Conservation (phyloP, 495 filamentous ascomycete genomes). For the Daldinia bambusicola region DNA sequence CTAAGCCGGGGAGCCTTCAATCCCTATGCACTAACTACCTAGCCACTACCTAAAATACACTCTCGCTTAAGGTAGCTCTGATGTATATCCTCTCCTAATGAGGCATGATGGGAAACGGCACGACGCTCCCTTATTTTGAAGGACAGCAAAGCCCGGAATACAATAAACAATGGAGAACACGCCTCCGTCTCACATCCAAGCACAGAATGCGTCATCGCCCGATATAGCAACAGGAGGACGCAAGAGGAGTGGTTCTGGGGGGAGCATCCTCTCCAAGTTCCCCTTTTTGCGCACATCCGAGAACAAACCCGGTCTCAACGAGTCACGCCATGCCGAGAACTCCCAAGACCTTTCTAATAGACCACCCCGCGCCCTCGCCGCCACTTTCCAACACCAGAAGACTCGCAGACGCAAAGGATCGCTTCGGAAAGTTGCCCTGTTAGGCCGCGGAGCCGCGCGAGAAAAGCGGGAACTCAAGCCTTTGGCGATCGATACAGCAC, state of each 20-base stretch:
- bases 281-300: conserved; percentile 68
- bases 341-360: conserved; percentile 49
- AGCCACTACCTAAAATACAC: neutral
- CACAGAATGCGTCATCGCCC: conserved; percentile 28
- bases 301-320: conserved; percentile 54
- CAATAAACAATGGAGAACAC: conserved; percentile 44
- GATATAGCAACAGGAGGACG: conserved; percentile 55
- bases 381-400: conserved; percentile 71
- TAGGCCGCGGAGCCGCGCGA: conserved; percentile 73
- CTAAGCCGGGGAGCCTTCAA: conserved; percentile 3
- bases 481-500: conserved; percentile 57
- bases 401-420: conserved; percentile 81
- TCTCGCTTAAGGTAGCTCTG: conserved; percentile 1
- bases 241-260: conserved; percentile 70
- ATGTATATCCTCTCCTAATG: conserved; percentile 23
- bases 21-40: conserved; percentile 8
- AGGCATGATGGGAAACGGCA: conserved; percentile 42
- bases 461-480: conserved; percentile 63
- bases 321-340: conserved; percentile 51
- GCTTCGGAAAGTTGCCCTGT: conserved; percentile 79
- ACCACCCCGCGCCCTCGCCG: conserved; percentile 54
- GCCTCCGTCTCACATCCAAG: conserved; percentile 34
- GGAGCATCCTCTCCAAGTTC: conserved; percentile 69
- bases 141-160: conserved; percentile 31
- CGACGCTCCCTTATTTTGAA: conserved; percentile 24